These are phyloP conservation scores for Neurospora hispaniola DNA, from an alignment of 495 filamentous ascomycete genomes.

Conservation along the genomic window DNA sequence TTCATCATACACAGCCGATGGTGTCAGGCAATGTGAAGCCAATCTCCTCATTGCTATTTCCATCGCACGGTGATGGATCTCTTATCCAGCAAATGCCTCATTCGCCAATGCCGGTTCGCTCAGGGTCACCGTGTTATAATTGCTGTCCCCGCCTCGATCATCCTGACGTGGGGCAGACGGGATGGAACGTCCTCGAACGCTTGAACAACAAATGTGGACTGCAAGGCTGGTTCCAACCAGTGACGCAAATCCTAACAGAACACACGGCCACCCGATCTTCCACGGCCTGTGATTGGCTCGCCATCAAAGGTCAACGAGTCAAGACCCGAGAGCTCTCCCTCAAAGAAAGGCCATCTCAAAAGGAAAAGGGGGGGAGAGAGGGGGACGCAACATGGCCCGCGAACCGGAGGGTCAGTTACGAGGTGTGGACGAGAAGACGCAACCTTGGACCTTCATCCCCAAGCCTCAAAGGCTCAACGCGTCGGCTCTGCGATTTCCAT, in stretches of 20 bases:
- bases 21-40: not conserved
- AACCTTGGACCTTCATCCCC: not conserved
- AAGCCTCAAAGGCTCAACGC: not conserved
- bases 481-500: not conserved
- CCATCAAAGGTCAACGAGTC: not conserved
- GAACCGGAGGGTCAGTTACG: not conserved
- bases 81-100: not conserved
- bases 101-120: not conserved
- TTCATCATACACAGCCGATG: not conserved
- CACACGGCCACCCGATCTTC: not conserved
- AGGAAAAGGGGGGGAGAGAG: not conserved
- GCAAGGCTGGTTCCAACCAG: slow-evolving; percentile 6
- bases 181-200: not conserved
- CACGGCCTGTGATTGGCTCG: not conserved
- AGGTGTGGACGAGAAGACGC: not conserved
- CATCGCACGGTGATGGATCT: not conserved
- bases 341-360: not conserved
- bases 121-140: not conserved
- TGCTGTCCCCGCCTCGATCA: not conserved
- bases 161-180: slow-evolving; percentile 2
- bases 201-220: not conserved
- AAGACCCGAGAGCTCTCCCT: not conserved
- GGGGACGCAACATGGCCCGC: not conserved
- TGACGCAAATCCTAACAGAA: slow-evolving; percentile 6
- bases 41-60: not conserved